Conservation (phyloP, 805 yeast species). For the Saitoella complicata region DNA sequence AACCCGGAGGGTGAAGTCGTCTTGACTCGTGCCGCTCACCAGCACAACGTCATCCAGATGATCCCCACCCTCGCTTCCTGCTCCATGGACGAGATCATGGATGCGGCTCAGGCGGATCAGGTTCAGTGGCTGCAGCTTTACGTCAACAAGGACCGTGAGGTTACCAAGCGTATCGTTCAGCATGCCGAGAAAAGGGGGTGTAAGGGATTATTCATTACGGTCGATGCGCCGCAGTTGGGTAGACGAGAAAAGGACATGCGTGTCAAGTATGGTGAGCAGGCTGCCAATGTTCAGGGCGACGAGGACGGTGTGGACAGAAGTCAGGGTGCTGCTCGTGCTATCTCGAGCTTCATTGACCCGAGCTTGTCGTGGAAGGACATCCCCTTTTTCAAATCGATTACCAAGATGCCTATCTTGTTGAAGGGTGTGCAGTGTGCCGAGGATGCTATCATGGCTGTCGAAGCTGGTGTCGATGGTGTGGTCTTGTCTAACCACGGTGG, state of each 20-base stretch:
- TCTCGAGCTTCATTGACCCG: conserved; percentile 72
- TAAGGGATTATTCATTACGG: conserved; percentile 74
- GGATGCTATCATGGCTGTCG: conserved; percentile 59
- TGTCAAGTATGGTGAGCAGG: conserved; percentile 35
- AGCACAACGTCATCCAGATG: conserved; percentile 67
- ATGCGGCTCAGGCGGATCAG: conserved; percentile 48
- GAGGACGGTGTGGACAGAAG: conserved; percentile 39
- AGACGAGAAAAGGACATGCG: conserved; percentile 80
- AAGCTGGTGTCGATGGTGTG: conserved; percentile 60
- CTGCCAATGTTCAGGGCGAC: conserved; percentile 29
- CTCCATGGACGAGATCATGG: conserved; percentile 71
- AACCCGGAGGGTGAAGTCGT: conserved; percentile 87
- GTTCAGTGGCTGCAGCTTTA: conserved; percentile 81
- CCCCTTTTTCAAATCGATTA: conserved; percentile 35
- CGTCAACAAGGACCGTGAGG: conserved; percentile 59
- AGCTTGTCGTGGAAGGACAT: conserved; percentile 50
- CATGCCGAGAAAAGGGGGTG: conserved; percentile 61
- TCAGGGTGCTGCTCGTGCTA: conserved; percentile 76
- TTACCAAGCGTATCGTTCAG: conserved; percentile 43
- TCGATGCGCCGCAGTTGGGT: conserved; percentile 85
- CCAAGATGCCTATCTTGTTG: conserved; percentile 50
- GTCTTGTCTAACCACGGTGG: conserved; percentile 84
- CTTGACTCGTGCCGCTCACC: conserved; percentile 67
- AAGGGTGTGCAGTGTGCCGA: conserved; percentile 79
- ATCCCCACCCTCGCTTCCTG: conserved; percentile 83